A percentile compares a stretch with the other conserved stretches of the same genome.
Evolutionary conservation across 2,329 filamentous ascomycete genomes (phyloP).

Genomic region (Grosmannia penicillata): DNA sequence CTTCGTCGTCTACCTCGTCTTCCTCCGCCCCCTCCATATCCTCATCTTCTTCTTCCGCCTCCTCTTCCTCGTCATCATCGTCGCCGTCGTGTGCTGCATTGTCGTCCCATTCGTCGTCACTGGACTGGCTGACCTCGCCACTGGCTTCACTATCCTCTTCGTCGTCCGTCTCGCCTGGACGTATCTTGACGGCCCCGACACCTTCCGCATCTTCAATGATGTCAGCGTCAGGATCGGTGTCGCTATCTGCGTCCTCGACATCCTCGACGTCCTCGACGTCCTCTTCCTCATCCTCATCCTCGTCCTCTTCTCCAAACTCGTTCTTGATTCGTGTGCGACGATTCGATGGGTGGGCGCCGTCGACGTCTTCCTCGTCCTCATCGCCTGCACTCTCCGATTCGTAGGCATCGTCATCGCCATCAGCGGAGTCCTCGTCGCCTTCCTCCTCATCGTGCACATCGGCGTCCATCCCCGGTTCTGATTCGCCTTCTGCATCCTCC

Average conservation of each 20-base stretch:
- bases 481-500: slow-evolving; percentile 17
- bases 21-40: slow-evolving; percentile 35
- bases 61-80: slow-evolving; percentile 32
- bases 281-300: slow-evolving; percentile 15
- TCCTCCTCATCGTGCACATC: slow-evolving; percentile 16
- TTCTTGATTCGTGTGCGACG: slow-evolving; percentile 17
- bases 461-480: slow-evolving; percentile 6
- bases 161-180: slow-evolving; percentile 33
- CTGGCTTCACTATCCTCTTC: slow-evolving; percentile 24
- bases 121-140: slow-evolving; percentile 26
- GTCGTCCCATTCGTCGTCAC: slow-evolving; percentile 43
- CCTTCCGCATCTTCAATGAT: slow-evolving; percentile 35
- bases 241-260: slow-evolving; percentile 11
- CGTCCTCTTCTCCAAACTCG: slow-evolving; percentile 14
- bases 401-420: slow-evolving; percentile 13
- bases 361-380: slow-evolving; percentile 17
- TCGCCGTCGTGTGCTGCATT: slow-evolving; percentile 35
- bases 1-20: no score
- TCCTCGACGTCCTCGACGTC: slow-evolving; percentile 19
- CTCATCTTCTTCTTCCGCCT: slow-evolving; percentile 61
- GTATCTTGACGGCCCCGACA: slow-evolving; percentile 42
- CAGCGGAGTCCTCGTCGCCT: slow-evolving; percentile 16
- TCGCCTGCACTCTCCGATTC: slow-evolving; percentile 16
- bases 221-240: slow-evolving; percentile 17
- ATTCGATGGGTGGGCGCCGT: slow-evolving; percentile 12